Conservation (phyloP, 2,329 filamentous ascomycete genomes). For the Colletotrichum magnum region DNA sequence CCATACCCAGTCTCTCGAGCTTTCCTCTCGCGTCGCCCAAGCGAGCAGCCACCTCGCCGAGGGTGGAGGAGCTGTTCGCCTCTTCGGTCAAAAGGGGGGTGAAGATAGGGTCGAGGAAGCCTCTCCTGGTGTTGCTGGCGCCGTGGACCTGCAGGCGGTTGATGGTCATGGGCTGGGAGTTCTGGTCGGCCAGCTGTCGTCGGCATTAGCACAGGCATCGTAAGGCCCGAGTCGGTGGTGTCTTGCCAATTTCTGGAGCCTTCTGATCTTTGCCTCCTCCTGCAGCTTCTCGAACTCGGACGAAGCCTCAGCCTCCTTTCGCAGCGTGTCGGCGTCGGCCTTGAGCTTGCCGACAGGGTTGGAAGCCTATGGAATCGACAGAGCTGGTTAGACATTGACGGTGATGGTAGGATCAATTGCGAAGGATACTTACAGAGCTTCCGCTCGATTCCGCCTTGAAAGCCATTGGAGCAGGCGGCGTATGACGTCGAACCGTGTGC, state of each 20-base stretch:
- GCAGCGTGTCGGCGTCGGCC: slow-evolving; percentile 53
- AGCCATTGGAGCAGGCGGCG: slow-evolving; percentile 50
- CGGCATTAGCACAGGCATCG: slow-evolving; percentile 21
- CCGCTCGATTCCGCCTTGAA: slow-evolving; percentile 48
- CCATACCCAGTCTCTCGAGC: slow-evolving; percentile 83
- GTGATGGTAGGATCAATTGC: neutral
- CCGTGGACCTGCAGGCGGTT: slow-evolving; percentile 88
- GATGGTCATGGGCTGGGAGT: slow-evolving; percentile 80
- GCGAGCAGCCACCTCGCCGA: slow-evolving; percentile 83
- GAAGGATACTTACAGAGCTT: slow-evolving; percentile 47
- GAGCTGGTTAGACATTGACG: slow-evolving; percentile 37
- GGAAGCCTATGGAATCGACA: slow-evolving; percentile 49
- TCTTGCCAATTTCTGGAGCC: slow-evolving; percentile 55
- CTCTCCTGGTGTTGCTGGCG: slow-evolving; percentile 84
- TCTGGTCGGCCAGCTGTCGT: slow-evolving; percentile 37
- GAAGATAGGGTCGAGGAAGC: slow-evolving; percentile 87
- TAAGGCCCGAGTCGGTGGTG: neutral
- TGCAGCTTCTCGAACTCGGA: slow-evolving; percentile 53
- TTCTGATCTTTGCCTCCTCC: slow-evolving; percentile 56
- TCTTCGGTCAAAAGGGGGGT: slow-evolving; percentile 81
- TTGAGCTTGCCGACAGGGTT: slow-evolving; percentile 58
- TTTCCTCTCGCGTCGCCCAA: slow-evolving; percentile 80
- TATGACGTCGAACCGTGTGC: neutral
- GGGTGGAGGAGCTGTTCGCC: slow-evolving; percentile 77
- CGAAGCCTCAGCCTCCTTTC: slow-evolving; percentile 55